These are phyloP conservation scores for Candida orba DNA, from an alignment of 805 yeast species.

Conservation along the genomic window DNA sequence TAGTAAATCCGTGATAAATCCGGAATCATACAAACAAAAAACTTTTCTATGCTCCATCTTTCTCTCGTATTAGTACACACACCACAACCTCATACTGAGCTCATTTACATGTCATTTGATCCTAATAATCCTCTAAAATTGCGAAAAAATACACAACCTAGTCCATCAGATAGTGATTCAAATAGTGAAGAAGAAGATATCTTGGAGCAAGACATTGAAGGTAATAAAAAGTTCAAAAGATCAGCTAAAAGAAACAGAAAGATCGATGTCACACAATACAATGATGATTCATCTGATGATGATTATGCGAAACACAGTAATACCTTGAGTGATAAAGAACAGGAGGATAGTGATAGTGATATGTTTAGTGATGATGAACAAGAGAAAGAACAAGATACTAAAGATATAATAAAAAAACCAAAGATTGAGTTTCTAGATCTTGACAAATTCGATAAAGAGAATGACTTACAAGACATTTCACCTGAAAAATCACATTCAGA, in stretches of 20 bases:
- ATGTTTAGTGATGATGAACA: conserved; percentile 20
- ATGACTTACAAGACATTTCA: conserved; percentile 9
- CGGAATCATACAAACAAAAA: not conserved
- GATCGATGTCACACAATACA: conserved; percentile 15
- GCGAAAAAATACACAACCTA: not conserved
- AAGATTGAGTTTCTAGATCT: conserved; percentile 28
- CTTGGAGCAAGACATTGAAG: conserved; percentile 19
- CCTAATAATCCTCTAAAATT: conserved; percentile 16
- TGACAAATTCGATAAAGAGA: conserved; percentile 29
- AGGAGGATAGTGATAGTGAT: conserved; percentile 14
- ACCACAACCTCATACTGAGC: not conserved
- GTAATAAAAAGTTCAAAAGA: conserved; percentile 13
- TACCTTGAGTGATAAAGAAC: not conserved
- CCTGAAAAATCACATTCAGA: conserved; percentile 3
- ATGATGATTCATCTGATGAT: conserved; percentile 28
- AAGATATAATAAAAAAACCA: conserved; percentile 7
- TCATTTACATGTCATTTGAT: conserved; percentile 8
- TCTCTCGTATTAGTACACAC: too few relatives aligned
- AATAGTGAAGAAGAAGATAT: conserved; percentile 14
- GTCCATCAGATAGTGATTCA: not conserved
- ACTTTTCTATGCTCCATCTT: too few relatives aligned
- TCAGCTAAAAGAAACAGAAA: conserved; percentile 5
- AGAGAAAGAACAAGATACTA: conserved; percentile 1
- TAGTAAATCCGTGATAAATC: too few relatives aligned
- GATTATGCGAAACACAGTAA: conserved; percentile 16